Percentiles rank a stretch among this genome's conserved stretches.
These are phyloP conservation scores for Schwanniomyces vanrijiae DNA, from an alignment of 805 yeast species.

Conservation along the genomic window DNA sequence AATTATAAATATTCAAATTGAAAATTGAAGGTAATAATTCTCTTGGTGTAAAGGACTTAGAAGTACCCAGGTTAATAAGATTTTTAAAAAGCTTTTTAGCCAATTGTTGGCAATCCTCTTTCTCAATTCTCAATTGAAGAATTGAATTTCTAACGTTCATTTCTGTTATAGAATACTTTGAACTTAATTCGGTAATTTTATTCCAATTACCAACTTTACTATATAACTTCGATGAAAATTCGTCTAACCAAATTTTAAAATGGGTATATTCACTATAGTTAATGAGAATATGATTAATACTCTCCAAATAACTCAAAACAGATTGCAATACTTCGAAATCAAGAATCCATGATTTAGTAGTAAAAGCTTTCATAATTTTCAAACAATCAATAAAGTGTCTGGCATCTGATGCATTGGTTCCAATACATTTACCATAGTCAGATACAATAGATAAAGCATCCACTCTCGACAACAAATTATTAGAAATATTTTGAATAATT, in stretches of 20 bases:
- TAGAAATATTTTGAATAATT: conserved; percentile 19
- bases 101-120: conserved; percentile 26
- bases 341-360: conserved; percentile 18
- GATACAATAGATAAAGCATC: conserved; percentile 38
- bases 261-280: conserved; percentile 25
- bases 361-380: conserved; percentile 24
- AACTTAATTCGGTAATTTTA: conserved; percentile 9
- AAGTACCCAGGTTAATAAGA: conserved; percentile 52
- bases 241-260: conserved; percentile 23
- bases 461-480: conserved; percentile 17
- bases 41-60: conserved; percentile 47
- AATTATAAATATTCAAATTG: conserved; percentile 37
- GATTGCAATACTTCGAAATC: conserved; percentile 35
- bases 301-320: conserved; percentile 34
- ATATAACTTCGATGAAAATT: conserved; percentile 16
- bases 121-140: conserved; percentile 38
- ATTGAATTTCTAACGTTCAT: conserved; percentile 44
- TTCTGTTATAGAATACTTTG: conserved; percentile 29
- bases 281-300: conserved; percentile 28
- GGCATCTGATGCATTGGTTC: conserved; percentile 13
- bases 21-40: conserved; percentile 48
- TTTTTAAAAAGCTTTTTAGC: conserved; percentile 45
- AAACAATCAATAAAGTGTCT: conserved; percentile 32
- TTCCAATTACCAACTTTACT: conserved; percentile 29
- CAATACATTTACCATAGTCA: conserved; percentile 41